Evolutionary conservation across 495 filamentous ascomycete species (phyloP), one percentile per base, ranked within the genome.

Genomic region (Penicillium lagena): DNA sequence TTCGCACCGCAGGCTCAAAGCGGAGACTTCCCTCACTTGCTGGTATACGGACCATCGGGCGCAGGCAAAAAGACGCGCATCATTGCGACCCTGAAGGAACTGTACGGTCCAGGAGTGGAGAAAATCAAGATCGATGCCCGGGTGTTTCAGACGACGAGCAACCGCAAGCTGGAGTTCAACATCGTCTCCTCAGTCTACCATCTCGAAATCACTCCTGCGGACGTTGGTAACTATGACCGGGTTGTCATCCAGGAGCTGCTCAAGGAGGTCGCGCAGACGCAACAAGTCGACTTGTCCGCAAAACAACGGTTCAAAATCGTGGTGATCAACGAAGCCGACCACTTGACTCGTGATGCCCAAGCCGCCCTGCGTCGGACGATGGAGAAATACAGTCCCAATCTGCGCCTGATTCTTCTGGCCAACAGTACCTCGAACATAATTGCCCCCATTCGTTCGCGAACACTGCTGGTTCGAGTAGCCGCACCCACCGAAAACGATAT

Each of bases 291-390:
- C 61, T 75, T 87, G 45, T 66, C 78, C 7, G 93, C 94, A 27
- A 86, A 81, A 59, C 93, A 98, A 61, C 77, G 81, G 36, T 98
- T 98, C 73, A 98, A 98, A 70, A 89, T 98, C 10, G 94, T 98
- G 2, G 90, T 98, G 31, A 96, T 98, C 73, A 98, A 98, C 57
- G 93, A 98, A 70, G 93, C 93, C n/a, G 94, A 98, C 55, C 86
- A 95, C 55, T 71, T 98, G 38, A 94, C 85, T 1, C 70, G 93
- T 35, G 93, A 98, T 77, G 93, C 93, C 7, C 93, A 98, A 67
- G 94, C 94, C 1, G 93, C 93, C 40, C 72, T 98, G 60, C 79
- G 93, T 60, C 76, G 93, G 44, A 98, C 93, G 0, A 98, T 98
- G 93, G 93, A 98, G 71, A 98, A 98, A 72, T 98, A 98, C 68